Conservation (phyloP, 2,329 filamentous ascomycete genomes). For the Albifimbria verrucaria region DNA sequence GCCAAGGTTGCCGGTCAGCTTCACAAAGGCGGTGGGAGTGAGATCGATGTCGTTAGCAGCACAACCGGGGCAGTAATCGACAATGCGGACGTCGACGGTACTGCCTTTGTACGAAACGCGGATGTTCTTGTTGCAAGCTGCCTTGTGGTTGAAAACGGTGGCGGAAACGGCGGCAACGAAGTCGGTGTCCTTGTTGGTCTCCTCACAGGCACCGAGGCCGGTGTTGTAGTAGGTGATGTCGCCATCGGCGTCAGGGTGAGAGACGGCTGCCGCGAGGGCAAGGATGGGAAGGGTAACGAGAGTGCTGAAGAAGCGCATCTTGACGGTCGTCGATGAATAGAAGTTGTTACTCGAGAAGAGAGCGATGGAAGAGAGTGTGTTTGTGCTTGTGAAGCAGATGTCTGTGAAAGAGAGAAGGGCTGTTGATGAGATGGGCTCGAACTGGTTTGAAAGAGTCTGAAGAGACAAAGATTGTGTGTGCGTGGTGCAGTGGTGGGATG, state of each 20-base stretch:
- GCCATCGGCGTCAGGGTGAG: slow-evolving; percentile 6
- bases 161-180: slow-evolving; percentile 65
- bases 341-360: slow-evolving; percentile 1
- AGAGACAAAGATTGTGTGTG: neutral
- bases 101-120: slow-evolving; percentile 48
- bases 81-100: slow-evolving; percentile 59
- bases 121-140: slow-evolving; percentile 62
- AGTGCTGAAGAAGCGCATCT: slow-evolving; percentile 17
- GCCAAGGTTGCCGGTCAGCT: slow-evolving; percentile 32
- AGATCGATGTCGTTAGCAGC: slow-evolving; percentile 44
- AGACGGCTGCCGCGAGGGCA: slow-evolving; percentile 9
- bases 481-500: neutral
- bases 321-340: slow-evolving; percentile 8
- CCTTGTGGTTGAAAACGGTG: slow-evolving; percentile 60
- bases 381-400: neutral
- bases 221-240: slow-evolving; percentile 56
- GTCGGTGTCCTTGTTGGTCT: slow-evolving; percentile 49
- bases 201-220: slow-evolving; percentile 66
- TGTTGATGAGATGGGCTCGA: neutral
- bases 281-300: slow-evolving; percentile 15
- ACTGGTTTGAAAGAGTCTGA: neutral
- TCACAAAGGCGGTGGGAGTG: slow-evolving; percentile 42
- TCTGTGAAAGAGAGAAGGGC: neutral
- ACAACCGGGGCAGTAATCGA: slow-evolving; percentile 62
- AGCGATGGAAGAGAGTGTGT: neutral